Evolutionary conservation across 805 yeast species (phyloP).

Genomic region (Cyberlindnera galapagoensis): DNA sequence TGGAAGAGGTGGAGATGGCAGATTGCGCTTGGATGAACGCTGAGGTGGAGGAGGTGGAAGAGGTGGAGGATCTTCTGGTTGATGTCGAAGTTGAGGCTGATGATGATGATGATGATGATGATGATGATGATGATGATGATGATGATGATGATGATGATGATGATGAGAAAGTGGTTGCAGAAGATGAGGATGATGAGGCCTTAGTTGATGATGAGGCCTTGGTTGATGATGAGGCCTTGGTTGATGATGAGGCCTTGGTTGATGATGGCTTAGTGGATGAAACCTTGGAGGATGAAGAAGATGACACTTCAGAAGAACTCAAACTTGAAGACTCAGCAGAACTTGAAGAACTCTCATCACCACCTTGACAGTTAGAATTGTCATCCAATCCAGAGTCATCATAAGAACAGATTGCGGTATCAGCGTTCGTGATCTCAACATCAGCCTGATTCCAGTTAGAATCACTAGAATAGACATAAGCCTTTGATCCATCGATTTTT

Average conservation of each 20-base stretch:
- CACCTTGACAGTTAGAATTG: slow-evolving; percentile 21
- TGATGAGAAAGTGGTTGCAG: slow-evolving; percentile 5
- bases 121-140: slow-evolving; percentile 3
- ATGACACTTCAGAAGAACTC: slow-evolving; percentile 11
- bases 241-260: slow-evolving; percentile 1
- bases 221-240: slow-evolving; percentile 3
- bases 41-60: slow-evolving; percentile 1
- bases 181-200: slow-evolving; percentile 1
- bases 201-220: slow-evolving; percentile 3
- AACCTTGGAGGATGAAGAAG: slow-evolving; percentile 8
- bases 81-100: slow-evolving; percentile 1
- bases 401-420: slow-evolving; percentile 49
- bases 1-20: background rate
- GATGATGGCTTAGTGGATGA: slow-evolving; percentile 3
- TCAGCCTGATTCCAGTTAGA: slow-evolving; percentile 40
- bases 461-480: slow-evolving; percentile 49
- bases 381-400: slow-evolving; percentile 65
- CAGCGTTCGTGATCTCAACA: slow-evolving; percentile 56
- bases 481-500: slow-evolving; percentile 34
- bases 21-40: too few relatives aligned
- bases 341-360: slow-evolving; percentile 16
- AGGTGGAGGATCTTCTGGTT: background rate
- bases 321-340: slow-evolving; percentile 11
- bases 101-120: slow-evolving; percentile 2
- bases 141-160: slow-evolving; percentile 5